Percentiles rank a stretch among this genome's conserved stretches.
Conservation (phyloP, 768 basidiomycete genomes). For the Collybiopsis confluens region DNA sequence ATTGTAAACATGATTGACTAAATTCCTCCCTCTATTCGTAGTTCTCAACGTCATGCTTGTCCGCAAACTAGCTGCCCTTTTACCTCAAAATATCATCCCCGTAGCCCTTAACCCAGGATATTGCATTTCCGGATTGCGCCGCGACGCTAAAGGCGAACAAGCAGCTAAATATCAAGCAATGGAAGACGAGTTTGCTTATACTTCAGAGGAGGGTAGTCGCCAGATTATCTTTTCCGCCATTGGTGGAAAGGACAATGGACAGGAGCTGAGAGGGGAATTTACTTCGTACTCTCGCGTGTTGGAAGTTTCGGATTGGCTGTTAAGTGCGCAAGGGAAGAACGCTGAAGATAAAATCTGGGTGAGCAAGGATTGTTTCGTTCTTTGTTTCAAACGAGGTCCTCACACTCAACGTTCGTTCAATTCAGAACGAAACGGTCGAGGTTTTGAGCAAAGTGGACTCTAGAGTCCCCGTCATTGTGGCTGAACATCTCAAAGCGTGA, state of each 20-base stretch:
- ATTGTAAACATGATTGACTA: no score
- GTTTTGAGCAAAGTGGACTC: conserved; percentile 10
- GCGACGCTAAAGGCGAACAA: no score
- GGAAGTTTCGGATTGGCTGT: conserved; percentile 28
- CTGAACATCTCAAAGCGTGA: background rate
- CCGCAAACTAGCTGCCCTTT: conserved; percentile 21
- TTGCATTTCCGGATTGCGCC: conserved; percentile 23
- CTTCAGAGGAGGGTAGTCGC: conserved; percentile 29
- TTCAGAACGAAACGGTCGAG: conserved; percentile 22
- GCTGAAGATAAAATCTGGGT: conserved; percentile 32
- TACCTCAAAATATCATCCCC: conserved; percentile 15
- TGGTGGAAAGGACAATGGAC: conserved; percentile 12
- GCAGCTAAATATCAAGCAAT: no score
- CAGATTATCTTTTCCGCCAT: conserved; percentile 27
- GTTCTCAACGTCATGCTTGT: conserved; percentile 27
- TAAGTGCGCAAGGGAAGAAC: conserved; percentile 22
- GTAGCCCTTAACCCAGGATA: conserved; percentile 24
- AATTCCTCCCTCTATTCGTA: conserved; percentile 3
- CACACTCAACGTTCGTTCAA: background rate
- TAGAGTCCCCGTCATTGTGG: background rate
- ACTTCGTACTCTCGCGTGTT: conserved; percentile 3
- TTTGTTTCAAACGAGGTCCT: background rate
- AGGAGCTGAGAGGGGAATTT: background rate
- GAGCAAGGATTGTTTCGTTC: conserved; percentile 8
- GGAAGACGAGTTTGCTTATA: no score